phyloP scores from a whole-genome alignment of 352 stramenopile species.

The Phytopythium litorale region DNA sequence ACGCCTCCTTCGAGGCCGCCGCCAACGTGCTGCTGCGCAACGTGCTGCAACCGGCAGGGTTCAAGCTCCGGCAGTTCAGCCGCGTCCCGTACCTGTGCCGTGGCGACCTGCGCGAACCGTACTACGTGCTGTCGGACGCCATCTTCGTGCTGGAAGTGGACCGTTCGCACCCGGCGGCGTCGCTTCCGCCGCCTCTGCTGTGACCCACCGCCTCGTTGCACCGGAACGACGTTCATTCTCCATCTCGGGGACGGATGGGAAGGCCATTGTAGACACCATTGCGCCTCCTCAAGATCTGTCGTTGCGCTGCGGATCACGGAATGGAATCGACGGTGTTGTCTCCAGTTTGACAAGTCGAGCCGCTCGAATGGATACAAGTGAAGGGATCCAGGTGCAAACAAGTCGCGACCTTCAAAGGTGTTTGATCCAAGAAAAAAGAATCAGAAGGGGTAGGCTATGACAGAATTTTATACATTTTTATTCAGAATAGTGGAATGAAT shows the following conservation, averaged over 20 bases:
- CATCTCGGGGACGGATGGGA: background rate
- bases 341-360: too few relatives aligned
- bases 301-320: too few relatives aligned
- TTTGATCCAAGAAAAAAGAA: background rate
- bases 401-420: background rate
- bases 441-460: too few relatives aligned
- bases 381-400: too few relatives aligned
- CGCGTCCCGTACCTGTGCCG: constrained; percentile 82
- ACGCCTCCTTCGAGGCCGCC: constrained; percentile 62
- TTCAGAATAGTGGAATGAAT: background rate
- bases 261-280: too few relatives aligned
- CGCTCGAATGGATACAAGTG: too few relatives aligned
- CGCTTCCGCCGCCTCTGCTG: background rate
- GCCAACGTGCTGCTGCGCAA: constrained; percentile 59
- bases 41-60: constrained; percentile 63
- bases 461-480: background rate
- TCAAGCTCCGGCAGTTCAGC: constrained; percentile 75
- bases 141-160: constrained; percentile 78
- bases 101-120: constrained; percentile 71
- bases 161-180: constrained; percentile 6
- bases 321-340: too few relatives aligned
- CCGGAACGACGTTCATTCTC: too few relatives aligned
- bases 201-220: background rate
- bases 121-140: constrained; percentile 83
- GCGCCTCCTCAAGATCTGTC: too few relatives aligned